Conservation (phyloP, 2,329 filamentous ascomycete species). For the Colletotrichum sp. region DNA sequence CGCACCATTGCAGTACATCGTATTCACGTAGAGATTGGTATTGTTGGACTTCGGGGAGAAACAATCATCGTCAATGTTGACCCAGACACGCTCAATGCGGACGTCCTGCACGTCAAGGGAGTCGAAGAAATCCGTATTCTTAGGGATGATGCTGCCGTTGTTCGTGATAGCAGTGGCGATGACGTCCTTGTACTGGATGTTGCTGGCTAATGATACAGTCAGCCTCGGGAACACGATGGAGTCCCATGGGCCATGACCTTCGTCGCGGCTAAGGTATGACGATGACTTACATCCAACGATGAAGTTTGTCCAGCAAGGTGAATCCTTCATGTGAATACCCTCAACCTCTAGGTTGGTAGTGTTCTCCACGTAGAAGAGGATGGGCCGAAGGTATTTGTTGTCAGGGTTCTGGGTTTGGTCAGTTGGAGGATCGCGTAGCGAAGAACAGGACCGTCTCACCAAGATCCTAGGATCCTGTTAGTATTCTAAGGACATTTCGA, state of each 20-base stretch:
- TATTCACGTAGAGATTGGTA: conserved; percentile 61
- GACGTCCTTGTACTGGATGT: conserved; percentile 58
- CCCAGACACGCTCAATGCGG: conserved; percentile 52
- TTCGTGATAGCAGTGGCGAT: conserved; percentile 58
- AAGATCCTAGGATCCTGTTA: background rate
- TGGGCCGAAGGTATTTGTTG: conserved; percentile 63
- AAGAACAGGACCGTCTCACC: background rate
- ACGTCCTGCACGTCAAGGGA: conserved; percentile 61
- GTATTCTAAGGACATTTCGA: rapidly evolving
- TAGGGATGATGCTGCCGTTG: conserved; percentile 49
- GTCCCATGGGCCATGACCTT: too few relatives aligned
- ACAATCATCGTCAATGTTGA: conserved; percentile 65
- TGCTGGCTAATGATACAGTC: conserved; percentile 35
- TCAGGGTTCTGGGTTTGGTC: conserved; percentile 43
- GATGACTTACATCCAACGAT: conserved; percentile 51
- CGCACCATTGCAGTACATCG: conserved; percentile 65
- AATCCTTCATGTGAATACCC: conserved; percentile 65
- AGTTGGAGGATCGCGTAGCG: background rate
- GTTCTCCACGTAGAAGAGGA: conserved; percentile 67
- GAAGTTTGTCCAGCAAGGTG: conserved; percentile 70
- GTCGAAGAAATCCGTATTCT: conserved; percentile 70
- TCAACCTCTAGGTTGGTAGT: conserved; percentile 62
- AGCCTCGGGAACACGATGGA: background rate
- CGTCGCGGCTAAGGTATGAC: background rate
- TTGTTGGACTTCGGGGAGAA: conserved; percentile 67